Base-by-base conservation (phyloP, 441 rosid species). In the Erodium trifolium region DNA sequence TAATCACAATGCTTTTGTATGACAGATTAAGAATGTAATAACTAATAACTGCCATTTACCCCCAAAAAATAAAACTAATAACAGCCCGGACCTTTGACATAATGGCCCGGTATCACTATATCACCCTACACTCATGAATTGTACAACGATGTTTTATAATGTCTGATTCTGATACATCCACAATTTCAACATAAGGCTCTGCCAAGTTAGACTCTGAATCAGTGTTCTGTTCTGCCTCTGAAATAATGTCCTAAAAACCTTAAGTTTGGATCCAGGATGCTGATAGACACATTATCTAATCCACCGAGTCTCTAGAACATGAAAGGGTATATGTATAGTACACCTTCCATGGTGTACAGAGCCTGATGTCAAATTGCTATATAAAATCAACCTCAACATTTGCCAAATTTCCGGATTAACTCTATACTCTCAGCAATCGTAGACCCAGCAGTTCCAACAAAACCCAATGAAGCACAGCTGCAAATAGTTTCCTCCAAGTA, bases 391-490 rank as follows among this genome's bases (percentile, higher is more conserved):
- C 69, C 71, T n/a, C 78, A 78, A 73, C 96, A 90, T 19, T 74
- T 80, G 63, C 78, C 74, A 12, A 39, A 77, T 75, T 86, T 94
- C 80, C 96, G 84, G 90, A 87, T 85, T 77, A 75, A 75, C 81
- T 82, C 92, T 74, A 91, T 76, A 78, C 80, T 88, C 55, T 85
- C 93, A 1, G 92, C 96, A 78, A 94, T 88, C 2, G 97, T 92
- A n/a, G 97, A 92, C 55, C 97, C 99, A 8, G 89, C 81, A 37
- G 99, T 92, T 69, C 97, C 97, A 72, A 92, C 83, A 29, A 90
- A 92, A 64, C 98, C 98, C 3, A 91, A 83, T 17, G 97, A 79
- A 17, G 97, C 97, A 71, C 96, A 94, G 73, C 91, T 91, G 80
- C 98, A 90, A 65, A 90, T 81, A 67, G 84, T 85, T 81, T 94